Base-by-base conservation (phyloP, 768 basidiomycete genomes). In the Cystofilobasidium macerans region DNA sequence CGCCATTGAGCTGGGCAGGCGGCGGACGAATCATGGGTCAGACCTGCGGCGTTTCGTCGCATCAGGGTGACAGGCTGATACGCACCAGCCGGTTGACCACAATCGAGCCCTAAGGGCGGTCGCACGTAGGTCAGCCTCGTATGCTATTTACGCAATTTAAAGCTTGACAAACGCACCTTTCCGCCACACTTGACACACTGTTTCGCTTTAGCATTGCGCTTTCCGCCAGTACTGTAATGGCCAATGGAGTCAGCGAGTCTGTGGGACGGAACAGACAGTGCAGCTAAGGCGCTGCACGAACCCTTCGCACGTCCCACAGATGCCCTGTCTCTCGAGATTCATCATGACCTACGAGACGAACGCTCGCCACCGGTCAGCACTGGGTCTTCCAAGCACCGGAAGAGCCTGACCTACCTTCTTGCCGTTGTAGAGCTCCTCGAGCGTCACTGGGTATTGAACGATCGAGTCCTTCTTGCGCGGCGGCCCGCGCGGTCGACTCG, bases 371-470 rank as follows among this genome's bases (percentile, higher is more conserved):
- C 36, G 6, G 48, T 51, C n/a, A 51, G 48, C 48, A 22, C 36
- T 14, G 30, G 5, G 24, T 59, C 7, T 16, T 40, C 7, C 18
- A 20, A 59, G 18, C 22, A 35, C 18, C 57, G 11, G 16, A 5
- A 26, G 32, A 57, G 6, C 9, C 13, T 28, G 18, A 51, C 26
- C 30, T 24, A 92, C 85, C 13, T 81, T 82, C 76, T 92, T 93
- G 35, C 93, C 94, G 64, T 86, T 88, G 77, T 90, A 97, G 26
- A 93, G 78, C 74, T 98, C 93, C 76, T 95, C 93, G 35, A 98
- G 80, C 6, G 88, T 86, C 61, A 94, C 88, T 45, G 88, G 81
- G 74, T 93, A 87, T 4, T 85, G 83, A 69, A 90, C 84, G 54
- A 85, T 79, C 26, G 85, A 82, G 73, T 92, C 85, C 70, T 86